Percentiles rank a stretch among this genome's conserved stretches.
phyloP scores from a whole-genome alignment of 208 protist species.

The Trypanosomatidae sp. region DNA sequence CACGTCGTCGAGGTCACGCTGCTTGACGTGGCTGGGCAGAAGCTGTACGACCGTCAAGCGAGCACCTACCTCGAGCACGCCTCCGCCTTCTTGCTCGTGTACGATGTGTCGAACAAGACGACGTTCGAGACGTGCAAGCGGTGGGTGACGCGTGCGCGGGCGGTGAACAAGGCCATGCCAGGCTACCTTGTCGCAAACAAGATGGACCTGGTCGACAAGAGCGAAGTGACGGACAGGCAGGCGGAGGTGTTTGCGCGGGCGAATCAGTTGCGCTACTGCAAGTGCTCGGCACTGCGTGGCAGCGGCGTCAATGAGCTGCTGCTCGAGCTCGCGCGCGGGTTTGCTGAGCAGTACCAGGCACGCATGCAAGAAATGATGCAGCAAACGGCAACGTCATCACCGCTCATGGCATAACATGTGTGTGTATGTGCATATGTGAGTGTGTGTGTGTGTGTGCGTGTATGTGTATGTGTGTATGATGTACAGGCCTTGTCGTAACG shows the following conservation, averaged over 20 bases:
- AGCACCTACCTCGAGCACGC: slow-evolving; percentile 44
- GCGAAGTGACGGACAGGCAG: slow-evolving; percentile 79
- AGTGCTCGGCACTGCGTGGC: slow-evolving; percentile 75
- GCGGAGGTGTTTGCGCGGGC: slow-evolving; percentile 58
- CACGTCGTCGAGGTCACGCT: slow-evolving; percentile 79
- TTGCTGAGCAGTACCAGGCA: slow-evolving; percentile 59
- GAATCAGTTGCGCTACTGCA: slow-evolving; percentile 72
- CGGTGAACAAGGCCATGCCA: slow-evolving; percentile 45
- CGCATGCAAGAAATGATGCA: slow-evolving; percentile 15
- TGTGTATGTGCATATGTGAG: too few relatives aligned
- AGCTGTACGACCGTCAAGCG: slow-evolving; percentile 72
- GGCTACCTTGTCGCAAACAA: slow-evolving; percentile 84
- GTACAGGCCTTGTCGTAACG: too few relatives aligned
- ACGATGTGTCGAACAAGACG: slow-evolving; percentile 82
- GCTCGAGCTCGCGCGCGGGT: slow-evolving; percentile 49
- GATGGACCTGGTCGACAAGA: slow-evolving; percentile 73
- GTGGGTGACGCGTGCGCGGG: slow-evolving; percentile 48
- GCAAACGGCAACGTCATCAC: too few relatives aligned
- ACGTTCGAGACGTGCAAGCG: slow-evolving; percentile 81
- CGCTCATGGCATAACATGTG: too few relatives aligned
- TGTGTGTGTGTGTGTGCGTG: too few relatives aligned
- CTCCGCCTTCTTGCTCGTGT: slow-evolving; percentile 77
- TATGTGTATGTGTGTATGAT: too few relatives aligned
- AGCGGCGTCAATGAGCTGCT: slow-evolving; percentile 73
- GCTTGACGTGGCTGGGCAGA: slow-evolving; percentile 77